These are phyloP conservation scores for Penicillium sp. DNA, from an alignment of 2,329 filamentous ascomycete species.

Conservation along the genomic window DNA sequence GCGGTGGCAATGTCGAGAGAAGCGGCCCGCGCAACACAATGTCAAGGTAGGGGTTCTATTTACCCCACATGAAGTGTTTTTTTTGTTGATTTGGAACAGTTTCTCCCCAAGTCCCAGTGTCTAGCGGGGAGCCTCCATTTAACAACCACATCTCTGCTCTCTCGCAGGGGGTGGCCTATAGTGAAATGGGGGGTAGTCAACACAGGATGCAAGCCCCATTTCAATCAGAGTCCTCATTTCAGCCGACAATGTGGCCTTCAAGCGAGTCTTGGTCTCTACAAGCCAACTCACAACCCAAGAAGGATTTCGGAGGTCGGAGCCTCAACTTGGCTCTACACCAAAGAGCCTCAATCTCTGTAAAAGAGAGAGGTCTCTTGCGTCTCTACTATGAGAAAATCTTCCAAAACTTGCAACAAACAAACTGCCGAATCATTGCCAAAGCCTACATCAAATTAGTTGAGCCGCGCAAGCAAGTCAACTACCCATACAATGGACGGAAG, in stretches of 20 bases:
- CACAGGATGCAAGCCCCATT: not conserved
- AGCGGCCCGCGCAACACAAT: conserved; percentile 13
- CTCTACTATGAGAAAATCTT: conserved; percentile 38
- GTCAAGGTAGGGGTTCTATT: conserved; percentile 20
- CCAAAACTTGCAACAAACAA: conserved; percentile 37
- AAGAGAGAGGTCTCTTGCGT: conserved; percentile 27
- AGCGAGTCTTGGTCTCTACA: conserved; percentile 10
- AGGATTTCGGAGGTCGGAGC: conserved; percentile 11
- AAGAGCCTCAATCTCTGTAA: conserved; percentile 26
- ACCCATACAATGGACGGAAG: conserved; percentile 39
- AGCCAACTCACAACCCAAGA: not conserved
- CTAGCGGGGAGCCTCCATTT: conserved; percentile 3
- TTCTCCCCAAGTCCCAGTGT: not conserved
- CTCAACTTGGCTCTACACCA: conserved; percentile 26
- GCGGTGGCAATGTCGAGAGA: conserved; percentile 32
- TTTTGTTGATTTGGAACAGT: not conserved
- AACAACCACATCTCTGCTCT: conserved; percentile 2
- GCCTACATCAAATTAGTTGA: conserved; percentile 40
- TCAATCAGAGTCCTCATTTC: not conserved
- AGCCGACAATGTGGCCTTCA: conserved; percentile 16
- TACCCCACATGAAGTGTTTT: not conserved
- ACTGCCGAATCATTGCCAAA: conserved; percentile 38
- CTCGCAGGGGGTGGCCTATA: conserved; percentile 3
- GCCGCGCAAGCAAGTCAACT: conserved; percentile 39
- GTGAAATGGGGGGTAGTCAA: conserved; percentile 1